phyloP scores from a whole-genome alignment of 495 filamentous ascomycete genomes.

The Podospora pseudoanserina region DNA sequence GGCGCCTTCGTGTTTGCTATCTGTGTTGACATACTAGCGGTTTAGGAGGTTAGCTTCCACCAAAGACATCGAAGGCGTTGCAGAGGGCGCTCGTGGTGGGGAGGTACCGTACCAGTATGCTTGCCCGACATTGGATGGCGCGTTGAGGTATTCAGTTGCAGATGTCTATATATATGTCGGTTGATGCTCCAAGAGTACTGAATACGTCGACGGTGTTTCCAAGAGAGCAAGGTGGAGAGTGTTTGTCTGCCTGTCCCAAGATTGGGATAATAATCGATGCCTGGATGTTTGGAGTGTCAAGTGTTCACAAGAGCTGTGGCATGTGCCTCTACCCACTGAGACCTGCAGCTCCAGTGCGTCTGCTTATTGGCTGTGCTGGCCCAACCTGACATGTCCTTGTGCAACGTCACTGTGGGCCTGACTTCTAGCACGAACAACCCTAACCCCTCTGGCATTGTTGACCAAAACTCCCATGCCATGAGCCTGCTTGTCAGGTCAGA shows the following conservation, averaged over 20 bases:
- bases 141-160: not conserved
- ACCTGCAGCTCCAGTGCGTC: not conserved
- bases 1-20: not conserved
- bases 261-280: not conserved
- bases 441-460: too few species aligned
- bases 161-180: not conserved
- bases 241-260: not conserved
- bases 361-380: not conserved
- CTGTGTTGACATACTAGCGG: not conserved
- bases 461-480: too few species aligned
- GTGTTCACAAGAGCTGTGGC: slow-evolving; percentile 1
- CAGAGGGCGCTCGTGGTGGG: not conserved
- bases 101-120: not conserved
- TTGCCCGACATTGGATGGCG: not conserved
- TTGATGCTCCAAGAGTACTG: not conserved
- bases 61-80: not conserved
- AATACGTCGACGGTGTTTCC: not conserved
- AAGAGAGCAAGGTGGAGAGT: not conserved
- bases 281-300: not conserved
- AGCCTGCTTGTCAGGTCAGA: too few species aligned
- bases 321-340: slow-evolving; percentile 4
- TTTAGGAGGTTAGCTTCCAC: not conserved
- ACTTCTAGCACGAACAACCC: not conserved
- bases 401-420: slow-evolving; percentile 7
- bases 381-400: not conserved